Evolutionary conservation across 2,329 filamentous ascomycete species (phyloP), one percentile per base, ranked within the genome.

Genomic region (Fusarium armeniacum): DNA sequence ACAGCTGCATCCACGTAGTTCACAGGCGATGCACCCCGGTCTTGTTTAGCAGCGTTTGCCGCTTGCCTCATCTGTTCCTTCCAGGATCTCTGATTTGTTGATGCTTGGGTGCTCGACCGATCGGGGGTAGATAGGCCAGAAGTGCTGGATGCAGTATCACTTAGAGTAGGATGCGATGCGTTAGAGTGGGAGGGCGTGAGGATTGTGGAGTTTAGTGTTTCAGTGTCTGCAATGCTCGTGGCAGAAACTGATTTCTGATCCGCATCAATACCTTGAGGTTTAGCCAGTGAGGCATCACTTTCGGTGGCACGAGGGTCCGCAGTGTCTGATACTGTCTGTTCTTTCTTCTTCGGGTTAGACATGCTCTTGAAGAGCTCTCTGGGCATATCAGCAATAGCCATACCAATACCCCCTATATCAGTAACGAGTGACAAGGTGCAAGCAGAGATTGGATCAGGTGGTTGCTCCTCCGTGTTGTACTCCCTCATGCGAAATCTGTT

Each of bases 331-430:
- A 51, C 24, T 13, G 53, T 24, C 20, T 64, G 59, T 4, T 49
- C 49, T 28, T 24, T 45, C 22, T 73, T 71, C 32, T 72, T 76
- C 16, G 57, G 60, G 24, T 71, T 72, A 45, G 72, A 71, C 11
- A 75, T 73, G 18, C 74, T 75, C 50, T 83, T 85, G 77, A 89
- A 87, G 7, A 89, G 77, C 62, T 88, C 85, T 20, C 85, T 80
- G 3, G 88, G 88, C 70, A 90, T 86, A 74, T 97, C 93, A 1
- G 92, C 92, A 41, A 97, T 85, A 2, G 93, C 93, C 86, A 97
- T 91, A 74, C 92, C 88, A 60, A 98, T 90, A 40, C 87, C 91
- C 28, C 91, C 90, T 47, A 96, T 83, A n/a, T 94, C 95, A 8
- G 92, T 91, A n/a, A 97, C 83, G 1, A 98, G 80, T 0, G 94